Evolutionary conservation across 1,284 basidiomycete genomes (phyloP).

Genomic region (Apiotrichum laibachii): DNA sequence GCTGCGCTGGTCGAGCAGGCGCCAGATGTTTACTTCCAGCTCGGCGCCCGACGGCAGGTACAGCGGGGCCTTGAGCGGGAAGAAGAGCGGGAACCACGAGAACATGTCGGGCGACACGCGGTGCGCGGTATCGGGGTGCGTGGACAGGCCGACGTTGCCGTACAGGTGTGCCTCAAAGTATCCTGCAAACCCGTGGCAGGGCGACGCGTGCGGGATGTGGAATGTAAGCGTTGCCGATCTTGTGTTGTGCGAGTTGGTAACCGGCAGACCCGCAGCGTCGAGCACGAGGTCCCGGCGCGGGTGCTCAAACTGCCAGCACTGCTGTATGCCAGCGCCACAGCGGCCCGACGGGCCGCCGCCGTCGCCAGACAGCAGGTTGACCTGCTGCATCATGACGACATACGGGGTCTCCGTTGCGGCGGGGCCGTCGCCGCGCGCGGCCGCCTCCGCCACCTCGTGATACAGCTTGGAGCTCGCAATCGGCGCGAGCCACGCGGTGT

Average conservation of each 20-base stretch:
- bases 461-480: conserved; percentile 89
- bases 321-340: conserved; percentile 81
- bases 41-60: conserved; percentile 91
- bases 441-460: conserved; percentile 62
- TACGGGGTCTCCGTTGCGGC: conserved; percentile 80
- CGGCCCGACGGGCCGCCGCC: conserved; percentile 57
- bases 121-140: conserved; percentile 84
- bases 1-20: conserved; percentile 73
- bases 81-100: conserved; percentile 98
- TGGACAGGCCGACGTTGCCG: conserved; percentile 82
- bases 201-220: conserved; percentile 88
- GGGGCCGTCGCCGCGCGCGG: conserved; percentile 55
- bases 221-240: conserved; percentile 78
- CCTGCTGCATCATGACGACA: conserved; percentile 95
- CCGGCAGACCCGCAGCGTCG: conserved; percentile 68
- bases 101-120: conserved; percentile 89
- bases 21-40: conserved; percentile 90
- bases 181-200: conserved; percentile 95
- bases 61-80: conserved; percentile 89
- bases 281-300: conserved; percentile 74
- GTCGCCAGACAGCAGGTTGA: conserved; percentile 78
- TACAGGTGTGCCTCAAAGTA: conserved; percentile 97
- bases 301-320: conserved; percentile 98
- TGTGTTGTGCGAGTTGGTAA: conserved; percentile 84
- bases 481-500: conserved; percentile 91